These are phyloP conservation scores for Alternaria sp. DNA, from an alignment of 2,329 filamentous ascomycete genomes.

Conservation along the genomic window DNA sequence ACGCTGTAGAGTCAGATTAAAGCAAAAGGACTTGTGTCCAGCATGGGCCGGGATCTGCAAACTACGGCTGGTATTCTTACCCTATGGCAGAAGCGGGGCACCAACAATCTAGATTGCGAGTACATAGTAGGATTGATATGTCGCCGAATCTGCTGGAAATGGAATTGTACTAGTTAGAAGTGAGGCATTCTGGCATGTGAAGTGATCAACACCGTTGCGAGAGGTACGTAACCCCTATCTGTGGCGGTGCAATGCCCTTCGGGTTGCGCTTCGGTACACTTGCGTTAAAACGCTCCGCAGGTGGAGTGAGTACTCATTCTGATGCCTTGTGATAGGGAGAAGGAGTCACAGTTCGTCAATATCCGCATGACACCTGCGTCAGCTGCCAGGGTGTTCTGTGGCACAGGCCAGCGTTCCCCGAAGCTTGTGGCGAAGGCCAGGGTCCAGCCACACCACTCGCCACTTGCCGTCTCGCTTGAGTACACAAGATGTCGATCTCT, in stretches of 20 bases:
- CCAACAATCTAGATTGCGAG: slow-evolving; percentile 10
- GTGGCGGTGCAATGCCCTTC: slow-evolving; percentile 16
- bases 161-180: neutral
- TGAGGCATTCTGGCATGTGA: slow-evolving; percentile 14
- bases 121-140: neutral
- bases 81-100: slow-evolving; percentile 13
- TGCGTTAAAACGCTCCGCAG: slow-evolving; percentile 1
- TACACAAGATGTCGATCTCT: slow-evolving; percentile 16
- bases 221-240: slow-evolving; percentile 10
- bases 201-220: slow-evolving; percentile 7
- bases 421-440: slow-evolving; percentile 22
- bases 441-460: slow-evolving; percentile 20
- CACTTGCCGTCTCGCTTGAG: slow-evolving; percentile 21
- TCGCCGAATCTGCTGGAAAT: slow-evolving; percentile 9
- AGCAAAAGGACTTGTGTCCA: slow-evolving; percentile 4
- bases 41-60: slow-evolving; percentile 16
- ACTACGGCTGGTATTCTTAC: slow-evolving; percentile 12
- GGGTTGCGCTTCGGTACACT: slow-evolving; percentile 13
- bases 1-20: slow-evolving; percentile 5
- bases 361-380: slow-evolving; percentile 8
- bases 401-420: slow-evolving; percentile 20
- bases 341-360: slow-evolving; percentile 13
- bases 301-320: slow-evolving; percentile 4
- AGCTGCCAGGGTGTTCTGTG: slow-evolving; percentile 10
- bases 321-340: neutral